Conservation (phyloP, 2,329 filamentous ascomycete species). For the Aspergillus floridensis region DNA sequence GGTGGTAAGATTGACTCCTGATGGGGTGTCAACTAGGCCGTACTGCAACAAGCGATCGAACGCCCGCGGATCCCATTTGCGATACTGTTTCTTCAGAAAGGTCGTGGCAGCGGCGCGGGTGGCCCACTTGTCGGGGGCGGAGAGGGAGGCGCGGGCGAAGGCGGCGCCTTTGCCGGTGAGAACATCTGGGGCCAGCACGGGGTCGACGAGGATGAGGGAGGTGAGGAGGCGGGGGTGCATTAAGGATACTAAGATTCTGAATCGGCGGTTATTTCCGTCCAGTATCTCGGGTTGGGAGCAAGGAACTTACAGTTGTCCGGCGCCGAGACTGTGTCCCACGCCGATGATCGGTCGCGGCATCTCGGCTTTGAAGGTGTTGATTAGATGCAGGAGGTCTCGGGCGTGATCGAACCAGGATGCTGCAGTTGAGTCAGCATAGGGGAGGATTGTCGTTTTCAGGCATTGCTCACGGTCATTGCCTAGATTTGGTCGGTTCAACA, state of each 20-base stretch:
- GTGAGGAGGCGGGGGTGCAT: slow-evolving; percentile 74
- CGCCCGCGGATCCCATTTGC: slow-evolving; percentile 11
- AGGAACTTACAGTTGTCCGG: slow-evolving; percentile 53
- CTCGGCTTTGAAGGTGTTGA: slow-evolving; percentile 66
- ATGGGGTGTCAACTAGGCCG: slow-evolving; percentile 7
- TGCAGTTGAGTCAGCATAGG: slow-evolving; percentile 28
- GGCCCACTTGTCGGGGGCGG: slow-evolving; percentile 10
- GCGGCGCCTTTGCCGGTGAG: background rate
- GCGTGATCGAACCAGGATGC: slow-evolving; percentile 76
- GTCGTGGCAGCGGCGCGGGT: slow-evolving; percentile 4
- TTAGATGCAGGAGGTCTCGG: slow-evolving; percentile 75
- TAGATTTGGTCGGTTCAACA: slow-evolving; percentile 68
- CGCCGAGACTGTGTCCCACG: slow-evolving; percentile 84
- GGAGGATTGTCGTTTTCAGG: background rate
- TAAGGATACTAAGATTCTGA: slow-evolving; percentile 58
- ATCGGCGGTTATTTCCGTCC: background rate
- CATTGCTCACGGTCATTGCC: slow-evolving; percentile 70
- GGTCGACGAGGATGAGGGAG: slow-evolving; percentile 71
- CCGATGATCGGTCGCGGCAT: slow-evolving; percentile 75
- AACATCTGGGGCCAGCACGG: slow-evolving; percentile 10
- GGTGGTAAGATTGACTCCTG: slow-evolving; percentile 61
- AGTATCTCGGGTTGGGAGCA: background rate
- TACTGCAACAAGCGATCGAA: slow-evolving; percentile 12
- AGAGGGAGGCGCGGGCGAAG: background rate
- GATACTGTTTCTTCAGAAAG: slow-evolving; percentile 3